These are phyloP conservation scores for Leccinum proliferum DNA, from an alignment of 1,284 basidiomycete species.

Conservation along the genomic window DNA sequence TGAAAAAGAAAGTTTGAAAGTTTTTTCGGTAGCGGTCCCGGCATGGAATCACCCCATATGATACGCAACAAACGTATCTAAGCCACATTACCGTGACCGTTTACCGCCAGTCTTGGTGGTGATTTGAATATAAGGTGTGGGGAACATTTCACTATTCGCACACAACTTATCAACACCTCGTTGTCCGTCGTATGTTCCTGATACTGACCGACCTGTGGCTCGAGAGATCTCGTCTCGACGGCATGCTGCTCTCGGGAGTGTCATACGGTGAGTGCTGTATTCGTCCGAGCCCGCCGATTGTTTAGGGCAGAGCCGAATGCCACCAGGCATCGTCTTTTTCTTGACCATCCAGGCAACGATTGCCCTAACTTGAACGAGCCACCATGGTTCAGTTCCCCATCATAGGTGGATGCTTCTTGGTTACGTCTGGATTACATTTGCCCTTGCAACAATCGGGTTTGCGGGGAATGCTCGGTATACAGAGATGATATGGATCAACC, in stretches of 20 bases:
- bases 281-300: neutral
- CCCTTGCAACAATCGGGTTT: conserved; percentile 28
- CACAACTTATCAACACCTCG: too few relatives aligned
- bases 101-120: too few relatives aligned
- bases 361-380: neutral
- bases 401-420: conserved; percentile 9
- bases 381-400: neutral
- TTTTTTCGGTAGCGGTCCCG: too few relatives aligned
- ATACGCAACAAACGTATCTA: too few relatives aligned
- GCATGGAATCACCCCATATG: too few relatives aligned
- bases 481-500: conserved; percentile 32
- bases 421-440: conserved; percentile 26
- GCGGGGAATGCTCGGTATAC: conserved; percentile 28
- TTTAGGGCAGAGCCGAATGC: neutral
- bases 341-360: neutral
- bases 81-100: too few relatives aligned
- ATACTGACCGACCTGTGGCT: too few relatives aligned
- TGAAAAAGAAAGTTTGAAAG: too few relatives aligned
- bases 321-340: conserved; percentile 14
- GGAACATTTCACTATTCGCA: too few relatives aligned
- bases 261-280: conserved; percentile 3
- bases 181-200: too few relatives aligned
- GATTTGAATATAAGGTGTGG: too few relatives aligned
- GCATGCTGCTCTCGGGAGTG: conserved; percentile 18
- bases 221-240: too few relatives aligned